Conservation (phyloP, 2,329 filamentous ascomycete species). For the Penicillium griseofulvum region DNA sequence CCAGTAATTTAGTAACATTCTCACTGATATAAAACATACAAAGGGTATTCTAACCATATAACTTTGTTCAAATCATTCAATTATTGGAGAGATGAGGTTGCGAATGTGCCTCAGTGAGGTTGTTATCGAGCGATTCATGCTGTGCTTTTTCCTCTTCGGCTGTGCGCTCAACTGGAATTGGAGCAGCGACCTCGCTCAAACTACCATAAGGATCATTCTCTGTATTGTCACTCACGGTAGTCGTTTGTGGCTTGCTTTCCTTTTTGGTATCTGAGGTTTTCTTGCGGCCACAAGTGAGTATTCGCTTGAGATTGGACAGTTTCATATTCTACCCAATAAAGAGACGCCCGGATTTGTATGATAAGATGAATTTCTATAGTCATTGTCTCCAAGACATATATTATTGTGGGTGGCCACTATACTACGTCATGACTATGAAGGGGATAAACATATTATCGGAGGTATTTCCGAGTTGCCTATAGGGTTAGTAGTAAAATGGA, state of each 20-base stretch:
- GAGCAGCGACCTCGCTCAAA: constrained; percentile 4
- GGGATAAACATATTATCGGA: not conserved
- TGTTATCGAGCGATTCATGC: not conserved
- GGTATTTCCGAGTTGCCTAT: not conserved
- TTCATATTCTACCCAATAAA: not conserved
- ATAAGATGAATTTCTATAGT: not conserved
- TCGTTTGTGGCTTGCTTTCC: not conserved
- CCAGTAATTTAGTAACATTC: not conserved
- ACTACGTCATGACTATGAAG: constrained; percentile 5
- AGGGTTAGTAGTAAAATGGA: not conserved
- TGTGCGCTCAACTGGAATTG: not conserved
- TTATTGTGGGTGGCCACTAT: not conserved
- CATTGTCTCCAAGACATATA: not conserved
- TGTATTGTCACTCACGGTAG: not conserved
- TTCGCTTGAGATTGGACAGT: not conserved
- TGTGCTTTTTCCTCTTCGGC: not conserved
- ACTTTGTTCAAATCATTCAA: not conserved
- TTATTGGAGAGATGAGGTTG: constrained; percentile 3
- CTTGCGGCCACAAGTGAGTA: not conserved
- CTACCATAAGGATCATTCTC: not conserved
- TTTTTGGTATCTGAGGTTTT: not conserved
- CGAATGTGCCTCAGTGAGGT: not conserved
- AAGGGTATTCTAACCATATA: not conserved
- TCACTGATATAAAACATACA: accelerated
- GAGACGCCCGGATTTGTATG: not conserved